Evolutionary conservation across 2,329 filamentous ascomycete genomes (phyloP).

Genomic region (Ascochyta clinopodiicola): DNA sequence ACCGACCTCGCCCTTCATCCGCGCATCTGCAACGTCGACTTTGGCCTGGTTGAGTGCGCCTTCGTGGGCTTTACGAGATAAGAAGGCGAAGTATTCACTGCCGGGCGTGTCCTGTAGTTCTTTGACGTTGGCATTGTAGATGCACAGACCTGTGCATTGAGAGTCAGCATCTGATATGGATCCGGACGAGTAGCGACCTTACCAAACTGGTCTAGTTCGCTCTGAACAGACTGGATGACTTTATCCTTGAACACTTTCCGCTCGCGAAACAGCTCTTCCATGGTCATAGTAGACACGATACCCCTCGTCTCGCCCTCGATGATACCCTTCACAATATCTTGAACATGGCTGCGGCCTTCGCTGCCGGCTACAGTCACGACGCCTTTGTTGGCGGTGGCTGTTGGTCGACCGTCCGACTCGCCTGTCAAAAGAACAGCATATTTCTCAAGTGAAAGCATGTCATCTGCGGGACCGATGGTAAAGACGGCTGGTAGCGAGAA

Average conservation of each 20-base stretch:
- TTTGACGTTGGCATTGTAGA: constrained; percentile 79
- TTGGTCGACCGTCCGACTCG: constrained; percentile 57
- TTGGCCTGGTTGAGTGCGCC: constrained; percentile 82
- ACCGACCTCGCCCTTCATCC: constrained; percentile 72
- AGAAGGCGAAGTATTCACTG: constrained; percentile 82
- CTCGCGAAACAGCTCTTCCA: constrained; percentile 87
- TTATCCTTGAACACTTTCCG: constrained; percentile 78
- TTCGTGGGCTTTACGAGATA: constrained; percentile 84
- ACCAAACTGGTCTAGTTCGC: constrained; percentile 81
- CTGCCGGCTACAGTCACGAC: constrained; percentile 48
- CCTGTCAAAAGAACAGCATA: constrained; percentile 81
- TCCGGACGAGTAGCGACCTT: not conserved
- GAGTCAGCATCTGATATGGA: not conserved
- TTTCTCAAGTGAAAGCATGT: constrained; percentile 73
- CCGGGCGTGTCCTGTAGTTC: constrained; percentile 83
- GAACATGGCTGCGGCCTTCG: constrained; percentile 69
- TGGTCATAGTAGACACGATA: constrained; percentile 86
- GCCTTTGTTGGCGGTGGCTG: constrained; percentile 37
- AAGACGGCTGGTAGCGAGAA: constrained; percentile 84
- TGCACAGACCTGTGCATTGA: constrained; percentile 14
- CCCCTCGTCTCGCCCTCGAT: constrained; percentile 88
- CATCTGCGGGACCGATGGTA: constrained; percentile 81
- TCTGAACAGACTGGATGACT: constrained; percentile 69
- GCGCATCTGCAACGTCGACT: constrained; percentile 65
- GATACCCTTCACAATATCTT: constrained; percentile 87